Conservation (phyloP, 2,329 filamentous ascomycete genomes). For the Sporothrix pseudoabietina region DNA sequence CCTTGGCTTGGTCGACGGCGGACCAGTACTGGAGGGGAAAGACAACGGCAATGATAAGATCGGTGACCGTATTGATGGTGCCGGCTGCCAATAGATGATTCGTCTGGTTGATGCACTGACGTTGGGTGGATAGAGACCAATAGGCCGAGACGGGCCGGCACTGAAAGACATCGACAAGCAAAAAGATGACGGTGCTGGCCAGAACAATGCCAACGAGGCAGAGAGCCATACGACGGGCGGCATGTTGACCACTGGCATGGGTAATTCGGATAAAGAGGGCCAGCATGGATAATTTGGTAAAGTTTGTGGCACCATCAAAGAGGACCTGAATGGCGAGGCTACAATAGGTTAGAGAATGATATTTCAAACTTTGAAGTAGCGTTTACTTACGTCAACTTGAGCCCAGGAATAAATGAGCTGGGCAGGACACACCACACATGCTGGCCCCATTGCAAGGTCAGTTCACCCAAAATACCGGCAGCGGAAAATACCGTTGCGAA, state of each 20-base stretch:
- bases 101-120: constrained; percentile 2
- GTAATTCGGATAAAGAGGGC: constrained; percentile 14
- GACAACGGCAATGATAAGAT: constrained; percentile 4
- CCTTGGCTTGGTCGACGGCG: constrained; percentile 1
- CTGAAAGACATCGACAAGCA: constrained; percentile 4
- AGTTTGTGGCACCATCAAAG: constrained; percentile 1
- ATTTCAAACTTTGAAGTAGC: no score
- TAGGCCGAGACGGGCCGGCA: constrained; percentile 10
- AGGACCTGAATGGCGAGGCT: constrained; percentile 4
- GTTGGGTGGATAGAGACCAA: neutral
- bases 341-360: neutral
- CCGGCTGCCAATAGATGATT: neutral
- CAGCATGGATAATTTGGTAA: constrained; percentile 7
- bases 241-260: neutral
- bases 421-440: neutral
- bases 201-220: neutral
- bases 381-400: neutral
- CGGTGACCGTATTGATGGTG: constrained; percentile 4
- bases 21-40: constrained; percentile 10
- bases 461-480: constrained; percentile 4
- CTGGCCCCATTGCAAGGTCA: constrained; percentile 9
- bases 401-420: neutral
- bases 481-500: neutral
- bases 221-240: neutral
- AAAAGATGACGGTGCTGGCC: neutral